Percentiles rank a stretch among this genome's conserved stretches.
phyloP scores from a whole-genome alignment of 2,329 filamentous ascomycete species.

The Mollisia scopiformis region DNA sequence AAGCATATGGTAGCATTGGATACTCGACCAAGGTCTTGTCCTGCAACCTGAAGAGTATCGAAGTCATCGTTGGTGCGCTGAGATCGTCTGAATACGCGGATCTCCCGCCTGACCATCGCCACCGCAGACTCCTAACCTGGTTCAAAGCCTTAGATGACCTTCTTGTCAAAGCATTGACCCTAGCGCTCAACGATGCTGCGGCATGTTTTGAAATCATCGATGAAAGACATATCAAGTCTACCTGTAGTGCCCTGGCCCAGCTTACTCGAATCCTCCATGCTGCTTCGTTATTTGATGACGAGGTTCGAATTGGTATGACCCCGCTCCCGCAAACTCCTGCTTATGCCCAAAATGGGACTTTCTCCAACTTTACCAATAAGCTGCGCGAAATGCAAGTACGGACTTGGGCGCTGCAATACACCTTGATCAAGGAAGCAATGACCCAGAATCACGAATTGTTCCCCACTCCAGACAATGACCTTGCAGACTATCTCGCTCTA shows the following conservation, averaged over 20 bases:
- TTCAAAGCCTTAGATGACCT: slow-evolving; percentile 80
- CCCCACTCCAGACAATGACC: slow-evolving; percentile 67
- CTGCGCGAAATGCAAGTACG: slow-evolving; percentile 87
- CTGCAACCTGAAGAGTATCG: slow-evolving; percentile 83
- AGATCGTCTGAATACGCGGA: slow-evolving; percentile 60
- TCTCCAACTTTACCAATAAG: slow-evolving; percentile 64
- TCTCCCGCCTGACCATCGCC: slow-evolving; percentile 64
- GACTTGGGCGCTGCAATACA: slow-evolving; percentile 86
- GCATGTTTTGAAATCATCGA: slow-evolving; percentile 84
- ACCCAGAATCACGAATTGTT: slow-evolving; percentile 67
- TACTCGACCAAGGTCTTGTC: slow-evolving; percentile 89
- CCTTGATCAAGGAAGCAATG: slow-evolving; percentile 75
- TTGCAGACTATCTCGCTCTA: slow-evolving; percentile 78
- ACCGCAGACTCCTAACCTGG: slow-evolving; percentile 72
- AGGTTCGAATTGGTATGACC: slow-evolving; percentile 76
- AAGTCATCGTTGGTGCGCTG: slow-evolving; percentile 76
- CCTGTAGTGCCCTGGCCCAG: slow-evolving; percentile 71
- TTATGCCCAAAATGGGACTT: slow-evolving; percentile 43
- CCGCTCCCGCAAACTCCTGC: slow-evolving; percentile 61
- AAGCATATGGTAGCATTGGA: slow-evolving; percentile 83
- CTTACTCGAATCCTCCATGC: slow-evolving; percentile 77
- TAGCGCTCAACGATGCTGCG: slow-evolving; percentile 65
- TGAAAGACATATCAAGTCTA: slow-evolving; percentile 73
- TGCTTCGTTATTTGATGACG: slow-evolving; percentile 81
- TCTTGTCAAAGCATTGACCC: slow-evolving; percentile 69